Evolutionary conservation across 2,329 filamentous ascomycete genomes (phyloP).

Genomic region (Xylaria multiplex): DNA sequence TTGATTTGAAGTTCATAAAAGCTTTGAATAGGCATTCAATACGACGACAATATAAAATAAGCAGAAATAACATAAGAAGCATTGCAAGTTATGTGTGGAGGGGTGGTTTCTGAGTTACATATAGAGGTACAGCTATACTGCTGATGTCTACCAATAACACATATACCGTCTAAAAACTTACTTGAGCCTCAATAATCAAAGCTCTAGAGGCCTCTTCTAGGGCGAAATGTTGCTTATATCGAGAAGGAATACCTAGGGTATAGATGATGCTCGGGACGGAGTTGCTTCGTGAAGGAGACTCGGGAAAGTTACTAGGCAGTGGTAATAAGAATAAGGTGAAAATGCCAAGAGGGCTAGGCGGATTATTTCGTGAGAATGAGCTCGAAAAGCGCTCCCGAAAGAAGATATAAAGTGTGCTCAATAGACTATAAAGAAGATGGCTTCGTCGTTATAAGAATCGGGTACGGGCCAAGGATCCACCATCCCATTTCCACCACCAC

Average conservation of each 20-base stretch:
- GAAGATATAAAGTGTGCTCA: conserved; percentile 7
- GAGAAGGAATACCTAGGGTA: conserved; percentile 8
- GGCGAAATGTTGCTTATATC: conserved; percentile 14
- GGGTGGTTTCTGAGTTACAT: neutral
- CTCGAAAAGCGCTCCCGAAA: conserved; percentile 12
- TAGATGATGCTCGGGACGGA: conserved; percentile 5
- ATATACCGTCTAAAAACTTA: conserved; percentile 23
- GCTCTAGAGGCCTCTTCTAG: neutral
- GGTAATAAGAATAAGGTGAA: conserved; percentile 4
- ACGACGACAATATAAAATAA: neutral
- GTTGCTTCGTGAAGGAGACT: conserved; percentile 18
- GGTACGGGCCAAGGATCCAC: conserved; percentile 36
- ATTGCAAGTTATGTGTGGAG: neutral
- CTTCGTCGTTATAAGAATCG: conserved; percentile 36
- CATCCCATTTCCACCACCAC: conserved; percentile 36
- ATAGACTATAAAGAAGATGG: conserved; percentile 11
- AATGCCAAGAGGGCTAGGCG: neutral
- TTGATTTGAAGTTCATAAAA: neutral
- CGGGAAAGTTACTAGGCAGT: conserved; percentile 11
- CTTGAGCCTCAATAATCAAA: conserved; percentile 8
- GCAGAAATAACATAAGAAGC: neutral
- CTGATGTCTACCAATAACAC: neutral
- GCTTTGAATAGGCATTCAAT: neutral
- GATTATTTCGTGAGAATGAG: conserved; percentile 2
- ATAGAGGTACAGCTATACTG: conserved; percentile 1